Evolutionary conservation across 768 basidiomycete genomes (phyloP), one percentile per base, ranked within the genome.

Genomic region (Tricholoma bakamatsutake): DNA sequence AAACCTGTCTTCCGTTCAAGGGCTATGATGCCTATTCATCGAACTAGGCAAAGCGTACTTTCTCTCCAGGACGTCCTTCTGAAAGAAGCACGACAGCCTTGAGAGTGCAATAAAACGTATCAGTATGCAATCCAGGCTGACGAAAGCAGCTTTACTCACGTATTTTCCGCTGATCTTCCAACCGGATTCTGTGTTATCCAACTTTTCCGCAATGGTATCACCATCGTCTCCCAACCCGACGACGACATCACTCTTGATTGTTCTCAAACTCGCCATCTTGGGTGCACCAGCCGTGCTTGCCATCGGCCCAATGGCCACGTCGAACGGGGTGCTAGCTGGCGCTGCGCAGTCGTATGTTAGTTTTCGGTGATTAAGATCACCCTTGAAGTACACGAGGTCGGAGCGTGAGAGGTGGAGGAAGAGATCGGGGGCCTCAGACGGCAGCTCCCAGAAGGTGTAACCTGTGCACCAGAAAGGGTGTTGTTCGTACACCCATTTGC

Each of bases 151-250:
- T 46, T 59, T 15, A 79, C 90, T 73, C 68, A 93, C 93, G 65
- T 93, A 95, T 91, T 95, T 94, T 47, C 93, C 93, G 50, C 90
- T 91, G 65, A 97, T 96, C 76, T 93, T 95, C 95, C 95, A 98
- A 50, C 95, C 95, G 15, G 88, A 84, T 66, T 97, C 93, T 27
- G 80, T 78, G 63, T 87, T 76, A 69, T 96, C 91, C n/a, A 97
- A 76, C 55, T 76, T 79, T 68, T 91, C 88, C 2, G 90, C 91
- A 35, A 83, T 71, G 45, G 74, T 74, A 60, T 91, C 88, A 3
- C 86, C 85, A 10, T 86, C 71, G 7, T 76, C 67, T 34, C 88
- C 89, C 27, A 93, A 73, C 5, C 91, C 91, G 42, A 96, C 93
- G 3, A 98, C 93, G 42, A 97, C 94, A 63, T 98, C 95, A 59